phyloP scores from a whole-genome alignment of 352 stramenopile genomes.

The Globisporangium takayamanum region DNA sequence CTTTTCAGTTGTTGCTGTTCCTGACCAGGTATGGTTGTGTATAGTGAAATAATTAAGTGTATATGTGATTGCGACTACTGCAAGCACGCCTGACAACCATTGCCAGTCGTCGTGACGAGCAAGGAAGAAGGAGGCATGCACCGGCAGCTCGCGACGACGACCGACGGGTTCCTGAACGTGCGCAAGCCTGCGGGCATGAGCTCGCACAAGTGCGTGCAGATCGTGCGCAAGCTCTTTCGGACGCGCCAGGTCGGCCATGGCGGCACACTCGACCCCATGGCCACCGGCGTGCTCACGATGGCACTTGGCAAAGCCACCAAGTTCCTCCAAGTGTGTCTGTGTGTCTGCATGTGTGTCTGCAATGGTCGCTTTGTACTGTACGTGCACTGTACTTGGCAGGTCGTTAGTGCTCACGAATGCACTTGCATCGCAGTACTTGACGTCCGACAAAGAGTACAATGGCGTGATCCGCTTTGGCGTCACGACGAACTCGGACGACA shows the following conservation, averaged over 20 bases:
- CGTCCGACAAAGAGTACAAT: slow-evolving; percentile 67
- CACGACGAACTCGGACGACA: slow-evolving; percentile 77
- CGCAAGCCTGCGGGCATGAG: slow-evolving; percentile 69
- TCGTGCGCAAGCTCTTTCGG: slow-evolving; percentile 63
- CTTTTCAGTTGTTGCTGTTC: not conserved
- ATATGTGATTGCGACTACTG: no score
- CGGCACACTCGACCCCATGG: slow-evolving; percentile 86
- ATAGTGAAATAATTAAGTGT: no score
- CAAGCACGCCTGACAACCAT: no score
- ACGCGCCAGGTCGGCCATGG: slow-evolving; percentile 73
- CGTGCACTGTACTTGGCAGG: no score
- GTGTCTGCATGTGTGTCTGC: not conserved
- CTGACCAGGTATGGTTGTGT: no score
- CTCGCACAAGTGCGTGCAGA: slow-evolving; percentile 71
- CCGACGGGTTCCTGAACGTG: slow-evolving; percentile 73
- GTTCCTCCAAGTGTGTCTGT: slow-evolving; percentile 46
- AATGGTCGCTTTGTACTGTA: not conserved
- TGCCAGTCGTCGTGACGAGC: not conserved
- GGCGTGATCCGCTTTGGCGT: slow-evolving; percentile 71
- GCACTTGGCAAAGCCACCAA: slow-evolving; percentile 75
- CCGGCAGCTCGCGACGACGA: slow-evolving; percentile 3
- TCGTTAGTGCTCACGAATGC: not conserved
- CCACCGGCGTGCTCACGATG: slow-evolving; percentile 78
- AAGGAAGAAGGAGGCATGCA: slow-evolving; percentile 6
- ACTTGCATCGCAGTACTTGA: slow-evolving; percentile 35